Base-by-base conservation (phyloP, 257 asterid species). In the Solanum commersonii region DNA sequence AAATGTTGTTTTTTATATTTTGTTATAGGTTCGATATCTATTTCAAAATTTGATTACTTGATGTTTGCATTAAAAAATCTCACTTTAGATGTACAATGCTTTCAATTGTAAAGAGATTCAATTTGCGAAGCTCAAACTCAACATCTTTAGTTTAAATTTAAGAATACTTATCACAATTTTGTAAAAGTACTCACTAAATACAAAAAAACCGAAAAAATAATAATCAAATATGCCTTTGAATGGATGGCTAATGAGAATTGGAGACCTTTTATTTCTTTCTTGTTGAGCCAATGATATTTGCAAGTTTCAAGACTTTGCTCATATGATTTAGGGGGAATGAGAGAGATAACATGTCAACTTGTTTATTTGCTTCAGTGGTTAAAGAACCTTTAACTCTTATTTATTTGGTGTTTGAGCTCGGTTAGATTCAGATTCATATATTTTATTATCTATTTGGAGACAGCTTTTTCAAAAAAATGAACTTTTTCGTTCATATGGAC, bases 381-480 rank as follows among this genome's bases (percentile, higher is more conserved):
- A 10, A 60, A n/a, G 6, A 0, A n/a, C 15, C 0, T 10, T 23
- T n/a, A 1, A 4, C 1, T n/a, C 0, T 9, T 22, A 0, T 23
- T 22, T 22, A 2, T 3, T 60, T 9, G 68, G 3, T 20, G 0
- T 60, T 0, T 22, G 13, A 60, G 13, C 27, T 60, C 1, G 6
- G 2, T 22, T 22, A 22, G 12, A 60, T 52, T 52, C 10, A 52
- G 0, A 52, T 52, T 52, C 2, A 0, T 52, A 18, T 52, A 52
- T 18, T 52, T 52, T 0, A 6, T 52, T 5, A 52, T 52, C 1
- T 52, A 52, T 6, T 52, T 52, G n/a, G 10, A 52, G n/a, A 3
- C 1, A 16, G 0, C 10, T 52, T 4, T 52, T 18, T 18, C 9
- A 6, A 52, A 1, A 52, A 16, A 52, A 49, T 2, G 2, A 52